Evolutionary conservation across 768 basidiomycete species (phyloP), one percentile per base, ranked within the genome.

Genomic region (Auricularia sp.): DNA sequence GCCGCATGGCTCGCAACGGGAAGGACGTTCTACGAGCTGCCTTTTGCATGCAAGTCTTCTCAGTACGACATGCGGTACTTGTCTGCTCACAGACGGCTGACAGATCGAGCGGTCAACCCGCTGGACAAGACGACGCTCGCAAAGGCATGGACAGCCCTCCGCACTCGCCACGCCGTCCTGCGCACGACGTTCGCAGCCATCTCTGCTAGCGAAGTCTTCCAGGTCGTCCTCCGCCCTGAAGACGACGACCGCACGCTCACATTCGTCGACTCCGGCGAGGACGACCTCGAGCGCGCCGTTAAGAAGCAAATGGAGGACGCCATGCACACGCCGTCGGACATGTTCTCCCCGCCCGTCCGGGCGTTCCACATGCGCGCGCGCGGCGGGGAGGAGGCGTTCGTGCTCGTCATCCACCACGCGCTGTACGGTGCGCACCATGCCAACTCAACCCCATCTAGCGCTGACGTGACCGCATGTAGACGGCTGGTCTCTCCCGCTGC

Each of bases 341-440:
- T 68, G 67, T 33, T 65, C 67, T 24, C 73, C 72, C 70, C 72
- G 18, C 69, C 74, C 54, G 65, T 71, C 1, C 69, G 65, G 33
- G 73, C 70, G 8, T 36, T 69, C 29, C 67, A 73, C 34, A 33
- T 75, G 33, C 65, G 59, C 34, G 68, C 64, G 8, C 59, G 62
- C 0, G 58, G 54, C 34, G 56, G 39, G 2, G 8, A 51, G 8
- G 65, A 62, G n/a, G 75, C 71, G 56, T 64, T 76, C 3, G 61
- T 76, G 8, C 62, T 76, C n/a, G 70, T 71, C n/a, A 71, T 82
- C 37, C 79, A 82, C 64, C 81, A 82, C 69, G 80, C 80, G 71
- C 81, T 81, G 70, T 82, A 81, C 67, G 81, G 62, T 62, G 24
- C n/a, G 62, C 39, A 29, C 24, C 24, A 13, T 42, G 18, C 21